phyloP scores from a whole-genome alignment of 208 protist genomes.

The Trypanosoma cruzi region DNA sequence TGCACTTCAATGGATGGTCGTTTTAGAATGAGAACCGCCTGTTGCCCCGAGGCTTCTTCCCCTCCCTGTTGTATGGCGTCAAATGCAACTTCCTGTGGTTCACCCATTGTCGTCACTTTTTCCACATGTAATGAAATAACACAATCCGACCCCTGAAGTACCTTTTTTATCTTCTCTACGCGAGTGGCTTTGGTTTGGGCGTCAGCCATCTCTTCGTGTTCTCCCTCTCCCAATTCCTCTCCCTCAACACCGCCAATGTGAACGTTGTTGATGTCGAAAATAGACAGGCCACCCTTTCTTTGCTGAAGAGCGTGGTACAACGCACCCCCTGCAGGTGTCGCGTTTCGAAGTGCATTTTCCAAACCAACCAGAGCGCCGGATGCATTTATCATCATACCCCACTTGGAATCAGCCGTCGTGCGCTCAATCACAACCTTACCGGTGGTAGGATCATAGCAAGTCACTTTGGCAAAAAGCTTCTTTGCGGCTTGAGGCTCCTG shows the following conservation, averaged over 20 bases:
- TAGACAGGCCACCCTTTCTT: slow-evolving; percentile 27
- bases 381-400: slow-evolving; percentile 59
- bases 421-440: slow-evolving; percentile 53
- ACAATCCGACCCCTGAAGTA: slow-evolving; percentile 4
- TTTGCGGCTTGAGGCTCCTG: slow-evolving; percentile 16
- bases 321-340: slow-evolving; percentile 36
- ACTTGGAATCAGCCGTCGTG: slow-evolving; percentile 26
- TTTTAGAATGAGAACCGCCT: slow-evolving; percentile 54
- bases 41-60: slow-evolving; percentile 52
- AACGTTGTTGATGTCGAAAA: slow-evolving; percentile 50
- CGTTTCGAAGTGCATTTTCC: slow-evolving; percentile 50
- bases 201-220: not conserved
- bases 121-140: slow-evolving; percentile 19
- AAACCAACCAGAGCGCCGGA: slow-evolving; percentile 43
- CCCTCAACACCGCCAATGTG: slow-evolving; percentile 29
- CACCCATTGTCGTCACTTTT: slow-evolving; percentile 25
- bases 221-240: slow-evolving; percentile 19
- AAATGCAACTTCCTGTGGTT: slow-evolving; percentile 55
- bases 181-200: slow-evolving; percentile 18
- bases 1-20: slow-evolving; percentile 40
- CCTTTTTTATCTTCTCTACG: slow-evolving; percentile 33
- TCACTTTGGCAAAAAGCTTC: slow-evolving; percentile 31
- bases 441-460: slow-evolving; percentile 27
- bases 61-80: slow-evolving; percentile 49
- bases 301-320: slow-evolving; percentile 53